Conservation (phyloP, 1,284 basidiomycete genomes). For the Ceratobasidium sp. region DNA sequence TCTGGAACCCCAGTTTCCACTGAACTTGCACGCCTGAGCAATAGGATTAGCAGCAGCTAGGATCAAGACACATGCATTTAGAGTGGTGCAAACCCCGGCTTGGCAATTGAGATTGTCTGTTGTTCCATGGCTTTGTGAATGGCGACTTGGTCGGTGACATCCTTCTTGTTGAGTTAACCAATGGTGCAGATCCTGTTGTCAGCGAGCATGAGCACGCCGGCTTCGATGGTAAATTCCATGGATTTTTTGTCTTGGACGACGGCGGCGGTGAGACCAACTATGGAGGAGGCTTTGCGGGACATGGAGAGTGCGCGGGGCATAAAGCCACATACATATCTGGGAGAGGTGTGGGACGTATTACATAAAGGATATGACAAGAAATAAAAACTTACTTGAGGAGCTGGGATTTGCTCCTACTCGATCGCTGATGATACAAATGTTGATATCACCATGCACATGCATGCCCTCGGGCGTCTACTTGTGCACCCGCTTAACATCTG, state of each 20-base stretch:
- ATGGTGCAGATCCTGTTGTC: conserved; percentile 99
- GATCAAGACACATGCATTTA: conserved; percentile 98
- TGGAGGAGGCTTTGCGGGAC: conserved; percentile 98
- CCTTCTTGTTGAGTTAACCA: conserved; percentile 99
- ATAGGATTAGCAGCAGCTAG: conserved; percentile 98
- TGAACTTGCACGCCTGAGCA: conserved; percentile 53
- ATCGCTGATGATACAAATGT: conserved; percentile 99
- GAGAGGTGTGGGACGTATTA: neutral
- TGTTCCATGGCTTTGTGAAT: conserved; percentile 99
- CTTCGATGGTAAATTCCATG: conserved; percentile 99
- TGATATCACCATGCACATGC: conserved; percentile 97
- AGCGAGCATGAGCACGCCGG: conserved; percentile 98
- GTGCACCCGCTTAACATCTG: conserved; percentile 99
- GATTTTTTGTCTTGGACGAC: conserved; percentile 99
- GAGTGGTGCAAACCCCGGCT: conserved; percentile 97
- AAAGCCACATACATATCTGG: conserved; percentile 98
- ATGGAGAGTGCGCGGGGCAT: conserved; percentile 98
- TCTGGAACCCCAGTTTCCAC: too few relatives aligned
- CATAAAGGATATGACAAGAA: conserved; percentile 8
- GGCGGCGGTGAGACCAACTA: conserved; percentile 98
- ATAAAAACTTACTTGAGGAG: conserved; percentile 86
- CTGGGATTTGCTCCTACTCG: conserved; percentile 97
- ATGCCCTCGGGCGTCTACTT: conserved; percentile 98
- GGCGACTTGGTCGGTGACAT: conserved; percentile 97
- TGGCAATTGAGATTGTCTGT: conserved; percentile 99